Percentiles rank a stretch among this genome's conserved stretches.
Conservation (phyloP, 352 stramenopile species). For the Pythium aristosporum region DNA sequence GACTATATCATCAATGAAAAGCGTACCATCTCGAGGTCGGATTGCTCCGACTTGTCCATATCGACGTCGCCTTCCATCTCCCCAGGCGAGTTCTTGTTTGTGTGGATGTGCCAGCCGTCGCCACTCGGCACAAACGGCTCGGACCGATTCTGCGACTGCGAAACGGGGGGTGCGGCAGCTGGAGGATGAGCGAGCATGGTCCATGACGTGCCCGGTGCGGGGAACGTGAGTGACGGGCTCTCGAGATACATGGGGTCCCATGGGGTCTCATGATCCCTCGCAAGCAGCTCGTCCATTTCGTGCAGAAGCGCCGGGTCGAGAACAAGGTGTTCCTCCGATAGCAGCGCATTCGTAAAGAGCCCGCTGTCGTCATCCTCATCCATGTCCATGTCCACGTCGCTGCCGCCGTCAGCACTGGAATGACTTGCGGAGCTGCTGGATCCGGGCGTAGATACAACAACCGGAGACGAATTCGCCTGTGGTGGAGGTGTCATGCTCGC, state of each 20-base stretch:
- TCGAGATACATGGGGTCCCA: constrained; percentile 24
- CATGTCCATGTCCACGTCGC: constrained; percentile 1
- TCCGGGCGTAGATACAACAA: background rate
- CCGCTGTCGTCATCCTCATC: constrained; percentile 18
- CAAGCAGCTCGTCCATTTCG: constrained; percentile 26
- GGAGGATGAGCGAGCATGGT: background rate
- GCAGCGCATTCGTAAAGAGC: constrained; percentile 5
- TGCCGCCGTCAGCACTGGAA: constrained; percentile 4
- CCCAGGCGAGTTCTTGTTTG: too few relatives aligned
- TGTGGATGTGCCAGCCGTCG: constrained; percentile 5
- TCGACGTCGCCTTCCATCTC: background rate
- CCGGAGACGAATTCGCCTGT: background rate
- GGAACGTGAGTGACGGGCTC: constrained; percentile 22
- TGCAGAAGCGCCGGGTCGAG: constrained; percentile 21
- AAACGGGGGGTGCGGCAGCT: background rate
- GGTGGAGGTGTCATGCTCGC: background rate
- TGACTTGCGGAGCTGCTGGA: background rate
- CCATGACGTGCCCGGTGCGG: background rate
- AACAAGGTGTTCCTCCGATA: constrained; percentile 11
- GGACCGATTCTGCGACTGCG: background rate
- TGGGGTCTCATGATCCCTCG: constrained; percentile 5
- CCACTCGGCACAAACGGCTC: constrained; percentile 4
- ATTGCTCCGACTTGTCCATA: constrained; percentile 1
- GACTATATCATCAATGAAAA: background rate
- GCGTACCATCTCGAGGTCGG: background rate